phyloP scores from a whole-genome alignment of 257 asterid species.

The Gentiana macrophylla region DNA sequence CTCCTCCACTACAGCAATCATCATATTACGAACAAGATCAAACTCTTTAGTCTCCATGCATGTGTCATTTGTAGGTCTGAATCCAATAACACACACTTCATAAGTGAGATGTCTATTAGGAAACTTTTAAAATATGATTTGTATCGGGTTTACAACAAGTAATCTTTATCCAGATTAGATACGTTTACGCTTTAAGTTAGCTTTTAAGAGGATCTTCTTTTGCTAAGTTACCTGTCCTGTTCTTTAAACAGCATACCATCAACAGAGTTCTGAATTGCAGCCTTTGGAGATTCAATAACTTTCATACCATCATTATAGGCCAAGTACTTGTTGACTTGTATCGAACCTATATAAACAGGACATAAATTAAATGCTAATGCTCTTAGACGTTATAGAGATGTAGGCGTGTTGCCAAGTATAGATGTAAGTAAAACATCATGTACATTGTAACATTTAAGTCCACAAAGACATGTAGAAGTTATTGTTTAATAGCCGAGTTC shows the following conservation, averaged over 20 bases:
- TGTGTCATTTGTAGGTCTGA: constrained; percentile 35
- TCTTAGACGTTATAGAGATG: too few relatives aligned
- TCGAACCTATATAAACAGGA: constrained; percentile 30
- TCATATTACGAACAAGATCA: constrained; percentile 41
- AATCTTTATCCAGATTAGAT: too few relatives aligned
- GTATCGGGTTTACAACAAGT: too few relatives aligned
- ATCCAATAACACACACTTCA: not conserved
- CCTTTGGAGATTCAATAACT: constrained; percentile 35
- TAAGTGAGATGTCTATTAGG: not conserved
- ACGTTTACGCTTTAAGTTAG: too few relatives aligned
- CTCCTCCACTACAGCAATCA: constrained; percentile 46
- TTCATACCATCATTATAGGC: constrained; percentile 43
- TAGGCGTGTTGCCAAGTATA: too few relatives aligned
- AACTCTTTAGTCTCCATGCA: constrained; percentile 47
- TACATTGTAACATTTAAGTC: too few relatives aligned
- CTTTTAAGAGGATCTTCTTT: too few relatives aligned
- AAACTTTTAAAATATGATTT: not conserved
- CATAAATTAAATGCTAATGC: too few relatives aligned
- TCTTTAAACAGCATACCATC: constrained; percentile 25
- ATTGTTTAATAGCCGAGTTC: too few relatives aligned
- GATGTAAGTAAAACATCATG: too few relatives aligned
- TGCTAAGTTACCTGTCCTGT: constrained; percentile 35
- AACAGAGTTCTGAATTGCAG: constrained; percentile 14
- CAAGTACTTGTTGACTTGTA: constrained; percentile 42
- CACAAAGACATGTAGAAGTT: too few relatives aligned